Percentiles rank a stretch among this genome's conserved stretches.
Evolutionary conservation across 2,329 filamentous ascomycete species (phyloP).

Genomic region (Trichoderma sp.): DNA sequence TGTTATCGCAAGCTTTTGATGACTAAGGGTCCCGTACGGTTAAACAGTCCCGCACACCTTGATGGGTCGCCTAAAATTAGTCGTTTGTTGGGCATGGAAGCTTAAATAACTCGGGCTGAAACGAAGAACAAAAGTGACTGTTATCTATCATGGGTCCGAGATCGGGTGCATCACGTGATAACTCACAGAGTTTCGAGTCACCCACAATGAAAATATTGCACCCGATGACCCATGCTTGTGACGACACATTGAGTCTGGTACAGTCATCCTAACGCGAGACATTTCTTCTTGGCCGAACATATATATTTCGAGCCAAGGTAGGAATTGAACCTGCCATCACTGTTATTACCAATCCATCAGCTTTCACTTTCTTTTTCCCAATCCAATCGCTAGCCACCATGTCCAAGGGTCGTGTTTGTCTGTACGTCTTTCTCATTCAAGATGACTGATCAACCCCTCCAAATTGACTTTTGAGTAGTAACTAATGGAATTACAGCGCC

Average conservation of each 20-base stretch:
- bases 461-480: background rate
- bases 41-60: too few relatives aligned
- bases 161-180: background rate
- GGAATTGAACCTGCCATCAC: background rate
- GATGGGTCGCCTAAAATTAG: too few relatives aligned
- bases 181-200: background rate
- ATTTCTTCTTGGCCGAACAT: background rate
- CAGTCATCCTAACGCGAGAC: background rate
- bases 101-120: background rate
- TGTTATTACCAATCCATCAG: background rate
- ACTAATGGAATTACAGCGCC: background rate
- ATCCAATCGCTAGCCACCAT: background rate
- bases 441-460: background rate
- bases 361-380: background rate
- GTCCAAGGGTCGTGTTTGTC: slow-evolving; percentile 18
- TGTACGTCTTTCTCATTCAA: slow-evolving; percentile 1
- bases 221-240: background rate
- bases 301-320: background rate
- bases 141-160: background rate
- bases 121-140: background rate
- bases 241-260: background rate
- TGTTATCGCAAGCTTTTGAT: too few relatives aligned
- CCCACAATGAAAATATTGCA: background rate
- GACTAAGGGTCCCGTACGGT: too few relatives aligned
- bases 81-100: background rate